Evolutionary conservation across 352 stramenopile species (phyloP).

Genomic region (Thraustochytrium sp.): DNA sequence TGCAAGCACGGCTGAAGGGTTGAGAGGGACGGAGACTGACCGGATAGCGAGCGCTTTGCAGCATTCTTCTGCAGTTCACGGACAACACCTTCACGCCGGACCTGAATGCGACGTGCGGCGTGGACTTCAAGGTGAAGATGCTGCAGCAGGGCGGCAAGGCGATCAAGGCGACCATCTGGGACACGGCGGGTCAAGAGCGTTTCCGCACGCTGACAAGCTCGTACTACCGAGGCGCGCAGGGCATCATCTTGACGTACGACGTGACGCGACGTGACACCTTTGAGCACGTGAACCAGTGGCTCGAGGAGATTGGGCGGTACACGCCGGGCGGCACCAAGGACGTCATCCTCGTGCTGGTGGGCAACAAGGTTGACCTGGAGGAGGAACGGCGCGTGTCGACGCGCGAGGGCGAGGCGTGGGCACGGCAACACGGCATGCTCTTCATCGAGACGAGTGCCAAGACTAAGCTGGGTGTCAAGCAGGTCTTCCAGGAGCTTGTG

Average conservation of each 20-base stretch:
- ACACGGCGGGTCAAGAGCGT: constrained; percentile 74
- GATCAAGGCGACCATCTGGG: constrained; percentile 86
- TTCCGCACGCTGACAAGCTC: constrained; percentile 82
- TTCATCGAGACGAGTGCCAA: constrained; percentile 85
- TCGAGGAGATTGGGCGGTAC: constrained; percentile 82
- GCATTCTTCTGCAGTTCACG: constrained; percentile 81
- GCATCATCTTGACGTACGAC: constrained; percentile 83
- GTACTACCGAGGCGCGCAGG: constrained; percentile 82
- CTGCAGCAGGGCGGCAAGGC: constrained; percentile 78
- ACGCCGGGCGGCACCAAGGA: constrained; percentile 71
- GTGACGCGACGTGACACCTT: constrained; percentile 79
- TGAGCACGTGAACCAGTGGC: constrained; percentile 79
- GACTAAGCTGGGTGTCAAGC: constrained; percentile 76
- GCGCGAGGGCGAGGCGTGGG: constrained; percentile 77
- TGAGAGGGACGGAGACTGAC: no score
- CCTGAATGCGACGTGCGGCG: constrained; percentile 79
- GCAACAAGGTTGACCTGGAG: constrained; percentile 73
- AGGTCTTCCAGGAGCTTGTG: constrained; percentile 84
- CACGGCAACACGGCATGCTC: constrained; percentile 78
- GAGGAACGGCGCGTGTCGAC: constrained; percentile 64
- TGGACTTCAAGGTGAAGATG: constrained; percentile 88
- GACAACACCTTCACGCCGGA: constrained; percentile 82
- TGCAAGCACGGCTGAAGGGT: no score
- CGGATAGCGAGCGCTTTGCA: no score
- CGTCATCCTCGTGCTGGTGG: constrained; percentile 79